Conservation (phyloP, 2,329 filamentous ascomycete species). For the Raffaelea ambrosiae region DNA sequence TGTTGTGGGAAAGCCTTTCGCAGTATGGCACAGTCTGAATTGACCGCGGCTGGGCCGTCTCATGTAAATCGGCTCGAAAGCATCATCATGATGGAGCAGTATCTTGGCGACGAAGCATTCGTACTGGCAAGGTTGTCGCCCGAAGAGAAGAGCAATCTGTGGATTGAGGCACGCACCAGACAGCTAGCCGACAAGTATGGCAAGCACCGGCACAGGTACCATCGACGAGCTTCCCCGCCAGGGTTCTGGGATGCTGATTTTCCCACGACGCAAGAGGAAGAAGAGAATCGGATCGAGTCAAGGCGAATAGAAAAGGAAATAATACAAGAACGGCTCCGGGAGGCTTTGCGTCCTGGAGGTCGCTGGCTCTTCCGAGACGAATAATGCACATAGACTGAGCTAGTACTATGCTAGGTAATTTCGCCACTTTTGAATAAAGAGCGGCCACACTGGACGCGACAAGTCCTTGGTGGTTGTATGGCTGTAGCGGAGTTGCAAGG, state of each 20-base stretch:
- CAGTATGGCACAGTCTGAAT: slow-evolving; percentile 50
- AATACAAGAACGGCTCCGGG: slow-evolving; percentile 65
- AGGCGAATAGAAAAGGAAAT: slow-evolving; percentile 53
- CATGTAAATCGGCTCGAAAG: slow-evolving; percentile 29
- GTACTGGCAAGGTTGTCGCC: slow-evolving; percentile 48
- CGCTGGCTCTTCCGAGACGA: slow-evolving; percentile 80
- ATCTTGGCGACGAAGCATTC: slow-evolving; percentile 50
- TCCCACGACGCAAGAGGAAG: slow-evolving; percentile 74
- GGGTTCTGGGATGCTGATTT: slow-evolving; percentile 91
- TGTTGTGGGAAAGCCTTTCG: slow-evolving; percentile 71
- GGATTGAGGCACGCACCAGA: slow-evolving; percentile 68
- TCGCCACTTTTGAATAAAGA: too few relatives aligned
- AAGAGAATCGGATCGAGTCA: slow-evolving; percentile 56
- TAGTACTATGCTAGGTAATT: too few relatives aligned
- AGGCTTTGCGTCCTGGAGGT: slow-evolving; percentile 71
- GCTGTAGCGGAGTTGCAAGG: too few relatives aligned
- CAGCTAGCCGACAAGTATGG: slow-evolving; percentile 67
- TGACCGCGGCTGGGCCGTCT: slow-evolving; percentile 23
- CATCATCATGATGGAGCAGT: slow-evolving; percentile 43
- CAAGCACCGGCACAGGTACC: slow-evolving; percentile 67
- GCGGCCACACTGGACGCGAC: too few relatives aligned
- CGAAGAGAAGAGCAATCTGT: slow-evolving; percentile 54
- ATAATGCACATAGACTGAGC: slow-evolving; percentile 21
- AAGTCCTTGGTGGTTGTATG: too few relatives aligned
- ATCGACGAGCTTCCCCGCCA: slow-evolving; percentile 64